These are phyloP conservation scores for Paraphysoderma sedebokerense DNA, from an alignment of 371 early-diverging fungal species.

Conservation along the genomic window DNA sequence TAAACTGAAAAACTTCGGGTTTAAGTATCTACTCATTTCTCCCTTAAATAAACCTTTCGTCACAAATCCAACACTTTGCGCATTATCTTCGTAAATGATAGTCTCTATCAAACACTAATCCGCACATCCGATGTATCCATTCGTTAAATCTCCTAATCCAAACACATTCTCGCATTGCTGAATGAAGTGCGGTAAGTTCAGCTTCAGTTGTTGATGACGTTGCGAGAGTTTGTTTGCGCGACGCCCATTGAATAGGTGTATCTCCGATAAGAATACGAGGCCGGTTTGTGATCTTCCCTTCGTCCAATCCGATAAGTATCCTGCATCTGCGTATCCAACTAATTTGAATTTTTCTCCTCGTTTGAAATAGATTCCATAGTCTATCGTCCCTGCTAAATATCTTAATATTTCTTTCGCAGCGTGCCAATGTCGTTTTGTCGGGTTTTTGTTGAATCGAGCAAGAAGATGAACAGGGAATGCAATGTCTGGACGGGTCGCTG, in stretches of 20 bases:
- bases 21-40: no score
- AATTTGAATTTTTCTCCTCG: neutral
- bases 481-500: constrained; percentile 7
- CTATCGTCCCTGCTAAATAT: constrained; percentile 5
- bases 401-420: constrained; percentile 3
- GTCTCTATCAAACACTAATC: no score
- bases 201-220: constrained; percentile 13
- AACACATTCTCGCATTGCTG: constrained; percentile 4
- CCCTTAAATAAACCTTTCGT: no score
- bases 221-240: constrained; percentile 6
- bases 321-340: constrained; percentile 11
- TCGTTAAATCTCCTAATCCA: no score
- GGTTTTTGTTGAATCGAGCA: constrained; percentile 2
- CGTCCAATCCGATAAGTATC: constrained; percentile 3
- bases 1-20: no score
- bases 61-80: no score
- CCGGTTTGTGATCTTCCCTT: constrained; percentile 7
- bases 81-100: no score
- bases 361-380: constrained; percentile 2
- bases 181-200: constrained; percentile 8
- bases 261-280: constrained; percentile 4
- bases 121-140: no score
- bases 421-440: constrained; percentile 2
- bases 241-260: constrained; percentile 7
- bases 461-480: constrained; percentile 6